These are phyloP conservation scores for Leccinum subgranulosum DNA, from an alignment of 768 basidiomycete species.

Conservation along the genomic window DNA sequence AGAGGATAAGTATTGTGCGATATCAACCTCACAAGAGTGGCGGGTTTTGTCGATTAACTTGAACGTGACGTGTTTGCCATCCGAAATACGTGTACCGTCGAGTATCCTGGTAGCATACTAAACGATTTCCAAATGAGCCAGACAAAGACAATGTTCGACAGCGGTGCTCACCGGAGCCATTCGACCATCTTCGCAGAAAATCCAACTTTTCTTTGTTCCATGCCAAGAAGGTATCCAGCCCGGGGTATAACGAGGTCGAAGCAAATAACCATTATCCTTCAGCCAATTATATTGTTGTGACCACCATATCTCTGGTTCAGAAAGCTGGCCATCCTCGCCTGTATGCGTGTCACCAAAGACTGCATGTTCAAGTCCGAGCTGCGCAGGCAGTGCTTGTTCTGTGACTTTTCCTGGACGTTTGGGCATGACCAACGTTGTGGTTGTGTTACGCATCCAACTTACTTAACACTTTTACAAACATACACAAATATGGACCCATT, in stretches of 20 bases:
- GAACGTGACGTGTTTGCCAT: constrained; percentile 29
- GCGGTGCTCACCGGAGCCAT: constrained; percentile 5
- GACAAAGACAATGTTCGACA: not conserved
- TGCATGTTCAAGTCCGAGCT: not conserved
- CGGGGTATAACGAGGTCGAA: constrained; percentile 20
- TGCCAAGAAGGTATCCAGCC: constrained; percentile 23
- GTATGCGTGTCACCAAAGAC: not conserved
- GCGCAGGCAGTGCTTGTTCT: not conserved
- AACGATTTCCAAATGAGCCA: constrained; percentile 15
- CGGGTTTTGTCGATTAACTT: constrained; percentile 21
- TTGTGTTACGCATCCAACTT: too few species aligned
- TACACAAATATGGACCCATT: not conserved
- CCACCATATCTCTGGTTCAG: constrained; percentile 15
- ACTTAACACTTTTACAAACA: not conserved
- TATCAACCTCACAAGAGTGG: constrained; percentile 31
- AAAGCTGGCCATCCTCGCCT: not conserved
- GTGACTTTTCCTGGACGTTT: not conserved
- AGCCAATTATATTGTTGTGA: constrained; percentile 10
- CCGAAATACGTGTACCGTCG: constrained; percentile 30
- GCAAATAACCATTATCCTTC: constrained; percentile 12
- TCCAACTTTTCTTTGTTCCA: not conserved
- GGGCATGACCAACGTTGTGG: not conserved
- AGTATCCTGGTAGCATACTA: constrained; percentile 15
- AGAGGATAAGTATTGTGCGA: constrained; percentile 23
- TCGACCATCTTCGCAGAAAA: constrained; percentile 4